Percentiles rank a stretch among this genome's conserved stretches.
These are phyloP conservation scores for Xerocomellus amylosporus DNA, from an alignment of 768 basidiomycete species.

Conservation along the genomic window DNA sequence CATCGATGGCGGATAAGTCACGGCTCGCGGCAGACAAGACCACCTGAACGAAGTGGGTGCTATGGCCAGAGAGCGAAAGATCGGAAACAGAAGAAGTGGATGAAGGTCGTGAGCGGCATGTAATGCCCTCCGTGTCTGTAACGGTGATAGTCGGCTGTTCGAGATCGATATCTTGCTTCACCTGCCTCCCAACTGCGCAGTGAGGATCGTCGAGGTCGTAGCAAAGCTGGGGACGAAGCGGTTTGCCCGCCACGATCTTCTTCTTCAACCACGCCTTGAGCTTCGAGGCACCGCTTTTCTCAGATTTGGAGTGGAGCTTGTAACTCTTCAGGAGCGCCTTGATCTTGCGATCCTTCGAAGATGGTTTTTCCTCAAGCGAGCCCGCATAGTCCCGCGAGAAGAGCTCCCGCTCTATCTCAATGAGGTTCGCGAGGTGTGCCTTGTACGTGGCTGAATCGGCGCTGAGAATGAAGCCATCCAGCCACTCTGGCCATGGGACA, in stretches of 20 bases:
- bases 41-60: conserved; percentile 43
- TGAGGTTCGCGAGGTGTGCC: conserved; percentile 33
- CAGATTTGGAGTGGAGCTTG: conserved; percentile 34
- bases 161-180: conserved; percentile 29
- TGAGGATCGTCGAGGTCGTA: conserved; percentile 40
- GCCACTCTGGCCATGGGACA: conserved; percentile 41
- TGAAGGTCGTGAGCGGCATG: conserved; percentile 12
- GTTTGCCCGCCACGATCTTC: conserved; percentile 46
- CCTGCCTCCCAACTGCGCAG: conserved; percentile 40
- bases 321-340: conserved; percentile 44
- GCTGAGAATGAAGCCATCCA: conserved; percentile 37
- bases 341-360: conserved; percentile 36
- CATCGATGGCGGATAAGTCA: conserved; percentile 56
- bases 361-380: conserved; percentile 25
- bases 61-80: conserved; percentile 32
- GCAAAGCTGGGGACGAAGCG: conserved; percentile 37
- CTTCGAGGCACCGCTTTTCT: conserved; percentile 42
- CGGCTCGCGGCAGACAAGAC: conserved; percentile 52
- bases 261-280: conserved; percentile 65
- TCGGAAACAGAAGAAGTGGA: conserved; percentile 6
- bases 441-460: conserved; percentile 37
- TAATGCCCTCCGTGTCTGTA: conserved; percentile 24
- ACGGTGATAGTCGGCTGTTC: conserved; percentile 20
- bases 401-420: conserved; percentile 36
- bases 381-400: conserved; percentile 22